A percentile compares a stretch with the other conserved stretches of the same genome.
These are phyloP conservation scores for Umbilicus rupestris DNA, from an alignment of 164 flowering plant species.

Conservation along the genomic window DNA sequence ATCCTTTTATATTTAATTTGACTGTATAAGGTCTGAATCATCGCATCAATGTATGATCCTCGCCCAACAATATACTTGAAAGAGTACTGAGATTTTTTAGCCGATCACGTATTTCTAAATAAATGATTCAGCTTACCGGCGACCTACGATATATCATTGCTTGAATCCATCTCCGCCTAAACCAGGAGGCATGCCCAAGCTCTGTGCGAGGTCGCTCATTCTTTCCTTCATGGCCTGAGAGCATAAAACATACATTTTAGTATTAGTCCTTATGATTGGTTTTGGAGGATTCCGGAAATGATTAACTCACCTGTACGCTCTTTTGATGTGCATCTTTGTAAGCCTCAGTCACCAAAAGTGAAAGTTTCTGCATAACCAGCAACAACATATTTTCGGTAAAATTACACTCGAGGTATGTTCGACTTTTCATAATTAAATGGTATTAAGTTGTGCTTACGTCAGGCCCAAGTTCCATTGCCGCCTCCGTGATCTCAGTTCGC, in stretches of 20 bases:
- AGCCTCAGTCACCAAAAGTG: conserved; percentile 74
- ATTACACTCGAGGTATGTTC: neutral
- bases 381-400: neutral
- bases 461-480: conserved; percentile 92
- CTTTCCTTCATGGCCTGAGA: conserved; percentile 91
- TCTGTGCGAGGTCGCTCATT: conserved; percentile 89
- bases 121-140: neutral
- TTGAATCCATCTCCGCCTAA: conserved; percentile 48
- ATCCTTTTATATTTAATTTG: no score
- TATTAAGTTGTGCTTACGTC: conserved; percentile 47
- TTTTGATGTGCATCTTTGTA: conserved; percentile 95
- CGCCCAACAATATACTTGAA: no score
- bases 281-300: neutral
- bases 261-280: neutral
- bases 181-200: conserved; percentile 90
- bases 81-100: no score
- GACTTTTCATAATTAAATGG: neutral
- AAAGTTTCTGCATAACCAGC: conserved; percentile 49
- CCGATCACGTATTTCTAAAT: no score
- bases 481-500: conserved; percentile 91
- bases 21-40: no score
- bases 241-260: no score
- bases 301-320: conserved; percentile 63
- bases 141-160: conserved; percentile 12
- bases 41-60: no score